A percentile compares a stretch with the other conserved stretches of the same genome.
These are phyloP conservation scores for Scortechinia acanthostroma DNA, from an alignment of 2,329 filamentous ascomycete species.

Conservation along the genomic window DNA sequence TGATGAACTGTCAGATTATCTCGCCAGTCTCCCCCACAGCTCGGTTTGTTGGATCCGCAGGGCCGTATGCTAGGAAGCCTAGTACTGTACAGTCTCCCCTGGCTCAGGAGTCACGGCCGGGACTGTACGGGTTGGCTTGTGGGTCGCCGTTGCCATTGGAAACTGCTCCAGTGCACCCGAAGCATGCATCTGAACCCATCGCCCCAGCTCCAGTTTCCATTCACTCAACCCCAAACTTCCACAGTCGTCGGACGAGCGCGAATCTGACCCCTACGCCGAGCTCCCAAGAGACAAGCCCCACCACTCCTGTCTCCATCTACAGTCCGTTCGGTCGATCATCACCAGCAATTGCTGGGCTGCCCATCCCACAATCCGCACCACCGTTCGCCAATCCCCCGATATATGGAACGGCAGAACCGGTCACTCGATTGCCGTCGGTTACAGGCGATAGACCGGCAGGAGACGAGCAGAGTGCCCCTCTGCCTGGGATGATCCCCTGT, in stretches of 20 bases:
- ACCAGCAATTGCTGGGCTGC: background rate
- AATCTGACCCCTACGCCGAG: conserved; percentile 17
- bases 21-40: background rate
- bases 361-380: background rate
- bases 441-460: background rate
- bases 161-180: background rate
- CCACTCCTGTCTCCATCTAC: conserved; percentile 18
- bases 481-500: conserved; percentile 21
- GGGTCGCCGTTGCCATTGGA: conserved; percentile 1
- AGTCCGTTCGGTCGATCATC: background rate
- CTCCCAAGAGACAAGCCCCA: conserved; percentile 22
- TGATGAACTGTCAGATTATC: background rate
- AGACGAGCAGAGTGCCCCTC: conserved; percentile 3
- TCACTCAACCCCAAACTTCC: conserved; percentile 20
- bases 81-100: conserved; percentile 11
- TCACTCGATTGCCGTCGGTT: background rate
- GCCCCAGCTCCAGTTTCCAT: conserved; percentile 9
- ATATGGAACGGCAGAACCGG: background rate
- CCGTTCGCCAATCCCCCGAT: background rate
- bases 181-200: background rate
- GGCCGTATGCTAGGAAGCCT: background rate
- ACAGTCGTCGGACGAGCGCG: conserved; percentile 17
- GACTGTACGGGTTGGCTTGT: conserved; percentile 9
- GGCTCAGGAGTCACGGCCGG: conserved; percentile 13
- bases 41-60: background rate